Base-by-base conservation (phyloP, 441 rosid species). In the Flueggea neowawraea region DNA sequence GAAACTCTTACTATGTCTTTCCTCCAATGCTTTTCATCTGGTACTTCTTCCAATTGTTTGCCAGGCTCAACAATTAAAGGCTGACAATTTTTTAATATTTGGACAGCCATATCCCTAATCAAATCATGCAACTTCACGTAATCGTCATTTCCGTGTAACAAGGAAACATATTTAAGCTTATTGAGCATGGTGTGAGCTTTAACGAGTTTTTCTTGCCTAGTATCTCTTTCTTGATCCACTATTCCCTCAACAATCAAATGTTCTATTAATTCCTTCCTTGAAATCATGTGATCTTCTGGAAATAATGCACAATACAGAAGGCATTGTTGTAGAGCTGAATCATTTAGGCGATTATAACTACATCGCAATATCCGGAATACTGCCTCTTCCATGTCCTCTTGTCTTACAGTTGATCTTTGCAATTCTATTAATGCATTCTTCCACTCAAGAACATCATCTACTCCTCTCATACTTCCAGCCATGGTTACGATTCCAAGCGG, bases 21-120 rank as follows among this genome's bases (percentile, higher is more conserved):
- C 39, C 12, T 12, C 79, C 77, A 74, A 11, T 64, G 16, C 48
- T 31, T 31, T 31, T 4, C n/a, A 43, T 52, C 4, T 0, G 73
- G 79, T 16, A 69, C 3, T 10, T 72, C 56, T 5, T 0, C 72
- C 56, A 70, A 52, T 3, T 14, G 5, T 31, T 44, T 0, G 3
- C 63, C 60, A 6, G 66, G 53, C 60, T 52, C 39, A 7, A 70
- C 59, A 68, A 62, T 66, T 32, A 54, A 63, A 0, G 31, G 52
- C n/a, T 69, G 63, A 28, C 13, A 6, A 32, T 10, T 16, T 41
- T 65, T 60, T 2, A 31, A 8, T 22, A 67, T 56, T 1, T 51
- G 31, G n/a, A 61, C 22, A 15, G 73, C 70, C 78, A 47, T 62
- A 4, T 62, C 74, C 55, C 74, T 65, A 0, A 54, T 8, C 15